Conservation (phyloP, 1,284 basidiomycete species). For the Ustilago trichophora region DNA sequence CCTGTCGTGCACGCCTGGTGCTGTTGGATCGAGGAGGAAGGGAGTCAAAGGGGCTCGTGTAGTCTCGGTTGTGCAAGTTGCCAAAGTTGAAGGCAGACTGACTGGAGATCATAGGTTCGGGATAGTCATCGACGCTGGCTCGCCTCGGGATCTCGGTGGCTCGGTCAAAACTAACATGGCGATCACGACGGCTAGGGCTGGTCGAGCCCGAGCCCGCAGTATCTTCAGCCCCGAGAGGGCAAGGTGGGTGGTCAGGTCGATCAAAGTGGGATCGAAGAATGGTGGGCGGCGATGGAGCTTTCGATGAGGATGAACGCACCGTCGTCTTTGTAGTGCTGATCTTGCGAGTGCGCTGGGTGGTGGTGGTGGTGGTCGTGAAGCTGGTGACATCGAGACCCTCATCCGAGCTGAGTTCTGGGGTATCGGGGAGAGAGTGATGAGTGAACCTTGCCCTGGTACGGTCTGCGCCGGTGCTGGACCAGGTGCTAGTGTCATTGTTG, state of each 20-base stretch:
- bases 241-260: conserved; percentile 22
- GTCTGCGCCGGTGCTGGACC: conserved; percentile 4
- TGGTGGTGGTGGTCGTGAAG: conserved; percentile 35
- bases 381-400: conserved; percentile 30
- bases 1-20: conserved; percentile 31
- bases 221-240: conserved; percentile 1
- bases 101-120: conserved; percentile 14
- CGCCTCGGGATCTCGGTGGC: conserved; percentile 10
- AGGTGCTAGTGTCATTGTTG: conserved; percentile 1
- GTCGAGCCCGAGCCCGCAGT: background rate
- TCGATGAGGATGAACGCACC: conserved; percentile 4
- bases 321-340: conserved; percentile 31
- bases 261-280: conserved; percentile 41
- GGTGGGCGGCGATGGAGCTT: conserved; percentile 24
- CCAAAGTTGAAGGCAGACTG: conserved; percentile 28
- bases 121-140: conserved; percentile 11
- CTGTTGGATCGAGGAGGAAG: conserved; percentile 41
- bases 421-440: conserved; percentile 32
- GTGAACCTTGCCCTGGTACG: conserved; percentile 3
- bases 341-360: conserved; percentile 23
- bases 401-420: conserved; percentile 48
- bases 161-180: conserved; percentile 44
- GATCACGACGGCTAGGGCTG: conserved; percentile 11
- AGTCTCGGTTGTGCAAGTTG: conserved; percentile 11
- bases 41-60: conserved; percentile 25